Base-by-base conservation (phyloP, 805 yeast genomes). In the Saturnispora bothae region DNA sequence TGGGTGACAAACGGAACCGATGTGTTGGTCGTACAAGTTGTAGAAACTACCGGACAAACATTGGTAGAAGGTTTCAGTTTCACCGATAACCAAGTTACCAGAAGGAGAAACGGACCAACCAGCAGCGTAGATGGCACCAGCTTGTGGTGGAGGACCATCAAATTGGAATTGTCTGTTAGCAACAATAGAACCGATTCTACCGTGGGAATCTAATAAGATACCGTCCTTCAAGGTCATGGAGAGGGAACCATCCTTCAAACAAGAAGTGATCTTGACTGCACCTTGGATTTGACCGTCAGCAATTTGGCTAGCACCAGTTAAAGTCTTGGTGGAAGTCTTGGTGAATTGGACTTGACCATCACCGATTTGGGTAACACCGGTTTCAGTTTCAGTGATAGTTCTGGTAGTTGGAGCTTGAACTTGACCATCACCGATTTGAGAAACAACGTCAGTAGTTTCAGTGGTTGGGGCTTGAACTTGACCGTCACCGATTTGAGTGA, bases 111-210 rank as follows among this genome's bases (percentile, higher is more conserved):
- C 59, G 31, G 71, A 61, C 73, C 73, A 67, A 42, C 73, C 72
- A 34, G 66, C 70, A 48, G 73, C 73, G 46, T 66, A 64, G 42
- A 66, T 65, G 35, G 72, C 64, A 59, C 73, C 73, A 41, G 72
- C 78, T 61, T 73, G 78, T 43, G 78, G 78, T 57, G 76, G 76
- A 35, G 77, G 77, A 52, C 78, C 78, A 53, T 73, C 78, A 48
- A 73, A 73, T 61, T 73, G 78, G 71, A 73, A 72, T 60, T 73
- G 78, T 62, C 73, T 65, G 70, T 71, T 71, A 42, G 76, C 75
- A 46, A 71, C 77, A 57, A 71, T 71, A 31, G 76, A 69, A 48
- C 77, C 77, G 45, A 71, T 59, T 66, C 77, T 68, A 43, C 73
- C 73, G 36, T 53, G 39, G 21, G 64, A 43, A 47, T 71, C 77